Conservation (phyloP, 208 protist species). For the Blastocrithidia nonstop region DNA sequence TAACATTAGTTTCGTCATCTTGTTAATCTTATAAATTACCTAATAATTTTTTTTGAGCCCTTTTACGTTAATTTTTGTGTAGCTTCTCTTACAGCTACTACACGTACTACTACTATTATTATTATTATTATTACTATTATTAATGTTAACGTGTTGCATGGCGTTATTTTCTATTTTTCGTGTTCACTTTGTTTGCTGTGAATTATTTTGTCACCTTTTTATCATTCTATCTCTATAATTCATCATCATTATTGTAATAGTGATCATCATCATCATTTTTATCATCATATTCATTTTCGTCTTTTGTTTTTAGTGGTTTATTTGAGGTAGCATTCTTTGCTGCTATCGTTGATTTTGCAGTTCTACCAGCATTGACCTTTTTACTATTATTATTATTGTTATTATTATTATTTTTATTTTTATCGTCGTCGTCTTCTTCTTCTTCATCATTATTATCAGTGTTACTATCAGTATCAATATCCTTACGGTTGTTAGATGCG, state of each 20-base stretch:
- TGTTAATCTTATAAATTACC: too few relatives aligned
- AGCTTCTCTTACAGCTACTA: too few relatives aligned
- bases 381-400: slow-evolving; percentile 4
- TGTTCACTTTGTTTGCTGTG: neutral
- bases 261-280: slow-evolving; percentile 3
- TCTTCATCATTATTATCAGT: slow-evolving; percentile 4
- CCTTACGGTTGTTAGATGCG: neutral
- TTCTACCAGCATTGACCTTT: slow-evolving; percentile 3
- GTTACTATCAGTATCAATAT: neutral
- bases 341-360: neutral
- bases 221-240: slow-evolving; percentile 2
- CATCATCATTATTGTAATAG: slow-evolving; percentile 6
- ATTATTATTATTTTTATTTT: slow-evolving; percentile 6
- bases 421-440: neutral
- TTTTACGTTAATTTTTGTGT: too few relatives aligned
- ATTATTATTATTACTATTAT: neutral
- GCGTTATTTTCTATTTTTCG: neutral
- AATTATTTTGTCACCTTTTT: slow-evolving; percentile 1
- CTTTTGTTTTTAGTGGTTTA: slow-evolving; percentile 3
- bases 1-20: too few relatives aligned
- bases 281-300: slow-evolving; percentile 7
- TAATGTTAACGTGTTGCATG: neutral
- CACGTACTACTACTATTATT: neutral
- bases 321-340: neutral
- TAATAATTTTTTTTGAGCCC: too few relatives aligned